Evolutionary conservation across 768 basidiomycete species (phyloP), one percentile per base, ranked within the genome.

Genomic region (Amanita molliuscula): DNA sequence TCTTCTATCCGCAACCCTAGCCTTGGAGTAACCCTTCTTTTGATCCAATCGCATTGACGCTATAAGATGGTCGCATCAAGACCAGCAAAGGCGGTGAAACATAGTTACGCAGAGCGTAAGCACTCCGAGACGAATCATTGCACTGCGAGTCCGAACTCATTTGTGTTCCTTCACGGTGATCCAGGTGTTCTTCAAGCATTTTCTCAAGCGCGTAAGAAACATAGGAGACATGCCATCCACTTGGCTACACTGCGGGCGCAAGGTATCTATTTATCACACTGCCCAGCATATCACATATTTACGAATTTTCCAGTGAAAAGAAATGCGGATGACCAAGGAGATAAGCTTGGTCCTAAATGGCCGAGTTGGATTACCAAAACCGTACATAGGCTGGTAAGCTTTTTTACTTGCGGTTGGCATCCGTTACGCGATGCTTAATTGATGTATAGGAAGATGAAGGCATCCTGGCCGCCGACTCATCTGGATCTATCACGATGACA

Each of bases 261-360:
- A 63, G 65, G 74, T 73, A 33, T 13, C n/a, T 18, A 13, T 43
- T 44, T 34, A 15, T 34, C 16, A 10, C 36, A 11, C 10, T 34
- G 16, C 40, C n/a, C 11, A 28, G 21, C 10, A 20, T 9, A 29
- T 36, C 31, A 20, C 29, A 33, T 20, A 38, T 38, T 23, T 20
- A 31, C 35, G 26, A 20, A 21, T 13, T 48, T 16, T 43, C 36
- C 42, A 76, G 76, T 77, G 18, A 71, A 67, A 53, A 76, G 69
- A 57, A 71, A 61, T 44, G 76, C 75, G 9, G 56, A 67, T 40
- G 63, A 61, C 25, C 67, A 65, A 38, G 65, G 70, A 49, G 74
- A 75, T 42, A 70, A 65, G 42, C 63, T 77, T 8, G 75, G 76
- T 3, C 72, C 73, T 5, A 65, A 71, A 31, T 77, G 76, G 77